phyloP scores from a whole-genome alignment of 495 filamentous ascomycete genomes.

The Lindgomyces ingoldianus region DNA sequence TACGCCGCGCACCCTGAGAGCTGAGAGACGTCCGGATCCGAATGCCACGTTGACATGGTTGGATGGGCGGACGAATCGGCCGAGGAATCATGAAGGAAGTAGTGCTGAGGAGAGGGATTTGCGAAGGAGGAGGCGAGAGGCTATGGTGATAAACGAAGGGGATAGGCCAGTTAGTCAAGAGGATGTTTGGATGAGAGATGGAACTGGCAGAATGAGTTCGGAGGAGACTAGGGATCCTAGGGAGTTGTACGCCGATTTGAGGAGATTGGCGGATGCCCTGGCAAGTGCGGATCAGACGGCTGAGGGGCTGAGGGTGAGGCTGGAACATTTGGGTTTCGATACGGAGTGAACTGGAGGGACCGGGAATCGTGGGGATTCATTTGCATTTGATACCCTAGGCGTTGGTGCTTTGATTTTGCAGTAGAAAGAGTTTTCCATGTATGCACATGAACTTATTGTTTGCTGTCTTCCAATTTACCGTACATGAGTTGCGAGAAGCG shows the following conservation, averaged over 20 bases:
- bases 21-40: not conserved
- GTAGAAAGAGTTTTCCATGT: not conserved
- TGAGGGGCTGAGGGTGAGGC: not conserved
- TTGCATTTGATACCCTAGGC: not conserved
- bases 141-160: constrained; percentile 66
- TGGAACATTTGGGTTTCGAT: not conserved
- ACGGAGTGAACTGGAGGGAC: not conserved
- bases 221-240: constrained; percentile 14
- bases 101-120: constrained; percentile 55
- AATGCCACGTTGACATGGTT: too few species aligned
- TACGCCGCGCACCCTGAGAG: not conserved
- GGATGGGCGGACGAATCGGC: not conserved
- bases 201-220: constrained; percentile 14
- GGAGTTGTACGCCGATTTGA: not conserved
- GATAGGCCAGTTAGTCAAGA: constrained; percentile 55
- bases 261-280: not conserved
- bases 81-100: constrained; percentile 27
- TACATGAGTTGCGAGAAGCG: too few species aligned
- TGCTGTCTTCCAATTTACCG: not conserved
- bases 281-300: not conserved
- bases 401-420: not conserved
- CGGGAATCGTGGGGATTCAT: not conserved
- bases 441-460: not conserved
- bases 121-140: constrained; percentile 60
- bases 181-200: constrained; percentile 50